Evolutionary conservation across 768 basidiomycete genomes (phyloP), one percentile per base, ranked within the genome.

Genomic region (Chiua virens): DNA sequence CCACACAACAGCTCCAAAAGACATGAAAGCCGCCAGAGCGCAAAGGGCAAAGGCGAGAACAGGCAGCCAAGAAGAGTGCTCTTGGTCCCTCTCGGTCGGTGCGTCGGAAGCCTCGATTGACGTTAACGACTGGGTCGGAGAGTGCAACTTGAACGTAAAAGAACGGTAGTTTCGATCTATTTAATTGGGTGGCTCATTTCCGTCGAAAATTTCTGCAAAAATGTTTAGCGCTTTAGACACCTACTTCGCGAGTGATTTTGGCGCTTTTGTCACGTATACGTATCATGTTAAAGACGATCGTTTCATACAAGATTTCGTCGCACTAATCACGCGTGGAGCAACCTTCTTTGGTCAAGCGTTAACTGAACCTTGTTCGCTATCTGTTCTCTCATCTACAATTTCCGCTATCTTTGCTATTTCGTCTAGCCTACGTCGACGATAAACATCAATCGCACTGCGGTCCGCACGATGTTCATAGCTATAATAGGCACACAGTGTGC

Each of bases 1-100:
- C 20, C 78, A 79, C 17, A 94, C 92, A 3, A 82, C 84, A 25
- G 81, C 84, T 4, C 92, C 92, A 2, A 84, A 80, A 59, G 87
- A 93, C 60, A 87, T 91, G 79, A 87, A 79, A 61, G 76, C 71
- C 28, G 82, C 83, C 28, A 91, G 86, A 62, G 77, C 81, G 49
- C 62, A 71, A 45, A 77, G 89, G 50, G 63, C 67, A 34, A 71
- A 73, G 59, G 82, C 76, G 18, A 81, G 75, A 53, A 67, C 69
- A 13, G n/a, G 74, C 71, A 32, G 80, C 81, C 2, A 87, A 76
- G 58, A 60, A 55, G 32, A 63, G 51, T 28, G 23, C 25, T 27
- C 39, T 52, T 6, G 22, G 27, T 30, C 50, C 51, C 32, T 62
- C 57, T 35, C 53, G 46, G 15, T 18, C 53, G 21, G 32, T 49